Evolutionary conservation across 768 basidiomycete genomes (phyloP), one percentile per base, ranked within the genome.

Genomic region (Hebeloma cylindrosporum): DNA sequence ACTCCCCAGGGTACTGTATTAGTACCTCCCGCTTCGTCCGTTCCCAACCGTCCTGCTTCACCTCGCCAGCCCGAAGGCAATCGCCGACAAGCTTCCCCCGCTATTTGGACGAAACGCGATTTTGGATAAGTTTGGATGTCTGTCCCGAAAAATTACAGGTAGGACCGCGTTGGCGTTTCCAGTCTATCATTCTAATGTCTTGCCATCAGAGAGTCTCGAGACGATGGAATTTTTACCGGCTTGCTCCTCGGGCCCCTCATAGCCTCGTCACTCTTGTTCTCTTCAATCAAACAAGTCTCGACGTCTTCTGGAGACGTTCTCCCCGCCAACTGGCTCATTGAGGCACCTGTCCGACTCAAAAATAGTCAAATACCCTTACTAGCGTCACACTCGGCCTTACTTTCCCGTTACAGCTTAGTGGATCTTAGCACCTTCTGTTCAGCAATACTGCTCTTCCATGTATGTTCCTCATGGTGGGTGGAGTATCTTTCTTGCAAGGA

Each of bases 101-200:
- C 55, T 22, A 47, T 56, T 21, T 53, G 54, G 39, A 68, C 66
- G 48, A 79, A 75, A 64, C 67, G 69, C 17, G 76, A 79, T 56
- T 79, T 82, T 44, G 82, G 83, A 25, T 87, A 82, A 58, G 75
- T 92, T 18, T 93, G 88, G 88, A 92, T 93, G 90, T 86, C 89
- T 11, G 88, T 90, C 4, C 85, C 87, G 0, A 89, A 90, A 64
- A 90, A 93, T 58, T 93, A 88, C 59, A 74, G 89, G 88, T 85
- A 51, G 30, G 68, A 57, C 29, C 38, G n/a, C 21, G 4, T 20
- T 39, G 43, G 7, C n/a, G 20, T 22, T n/a, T n/a, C n/a, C n/a
- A n/a, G n/a, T n/a, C n/a, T n/a, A n/a, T 38, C 6, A 23, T 14
- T 33, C 34, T 40, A 7, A 10, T 40, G 13, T 30, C n/a, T 9